Evolutionary conservation across 495 filamentous ascomycete species (phyloP).

Genomic region (Clohesyomyces aquaticus): DNA sequence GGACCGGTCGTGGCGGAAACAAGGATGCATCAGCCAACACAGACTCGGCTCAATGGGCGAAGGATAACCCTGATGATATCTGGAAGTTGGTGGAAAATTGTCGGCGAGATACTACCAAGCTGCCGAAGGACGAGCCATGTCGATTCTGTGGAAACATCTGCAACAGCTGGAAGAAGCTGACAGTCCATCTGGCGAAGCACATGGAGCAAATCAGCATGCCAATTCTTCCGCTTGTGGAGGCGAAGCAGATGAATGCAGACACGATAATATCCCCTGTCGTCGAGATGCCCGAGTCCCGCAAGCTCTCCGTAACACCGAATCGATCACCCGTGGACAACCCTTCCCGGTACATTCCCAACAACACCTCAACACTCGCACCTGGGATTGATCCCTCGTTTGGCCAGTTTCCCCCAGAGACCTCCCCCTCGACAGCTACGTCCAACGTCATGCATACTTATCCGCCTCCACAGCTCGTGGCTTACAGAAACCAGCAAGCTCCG

Average conservation of each 20-base stretch:
- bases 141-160: constrained; percentile 86
- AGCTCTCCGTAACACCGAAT: constrained; percentile 31
- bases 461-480: constrained; percentile 33
- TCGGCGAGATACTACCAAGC: constrained; percentile 66
- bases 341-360: constrained; percentile 37
- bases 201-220: constrained; percentile 95
- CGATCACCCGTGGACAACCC: constrained; percentile 36
- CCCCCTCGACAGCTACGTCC: constrained; percentile 7
- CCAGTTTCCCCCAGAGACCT: constrained; percentile 24
- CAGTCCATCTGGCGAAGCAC: constrained; percentile 92
- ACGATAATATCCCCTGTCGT: constrained; percentile 41
- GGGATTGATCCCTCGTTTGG: constrained; percentile 32
- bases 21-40: constrained; percentile 48
- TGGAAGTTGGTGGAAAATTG: constrained; percentile 82
- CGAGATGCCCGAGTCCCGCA: constrained; percentile 31
- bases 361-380: constrained; percentile 24
- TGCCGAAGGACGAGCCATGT: constrained; percentile 80
- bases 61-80: constrained; percentile 58
- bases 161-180: constrained; percentile 90
- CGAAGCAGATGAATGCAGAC: constrained; percentile 41
- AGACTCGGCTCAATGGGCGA: constrained; percentile 44
- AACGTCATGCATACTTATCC: constrained; percentile 42
- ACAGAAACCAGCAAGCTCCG: constrained; percentile 22
- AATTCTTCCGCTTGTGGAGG: constrained; percentile 69
- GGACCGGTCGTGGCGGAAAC: constrained; percentile 34